Conservation (phyloP, 306 rosid species). For the Psophocarpus tetragonolobus region DNA sequence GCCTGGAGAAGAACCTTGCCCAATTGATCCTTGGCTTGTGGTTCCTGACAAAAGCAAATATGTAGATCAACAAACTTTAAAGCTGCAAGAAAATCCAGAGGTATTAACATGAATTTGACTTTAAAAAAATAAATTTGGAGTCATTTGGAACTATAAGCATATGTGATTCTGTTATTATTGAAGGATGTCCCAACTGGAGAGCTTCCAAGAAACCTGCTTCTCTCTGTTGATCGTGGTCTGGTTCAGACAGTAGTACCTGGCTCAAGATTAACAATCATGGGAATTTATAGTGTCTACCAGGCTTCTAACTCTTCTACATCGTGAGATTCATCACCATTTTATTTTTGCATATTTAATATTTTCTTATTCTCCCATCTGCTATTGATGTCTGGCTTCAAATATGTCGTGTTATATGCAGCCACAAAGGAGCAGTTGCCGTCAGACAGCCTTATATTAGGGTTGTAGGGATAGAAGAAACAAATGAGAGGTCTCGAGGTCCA, state of each 20-base stretch:
- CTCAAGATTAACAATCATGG: conserved; percentile 90
- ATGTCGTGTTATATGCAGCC: conserved; percentile 49
- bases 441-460: conserved; percentile 96
- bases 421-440: conserved; percentile 95
- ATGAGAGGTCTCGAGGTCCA: conserved; percentile 74
- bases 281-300: conserved; percentile 91
- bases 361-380: background rate
- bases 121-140: background rate
- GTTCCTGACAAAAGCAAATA: conserved; percentile 94
- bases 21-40: conserved; percentile 94
- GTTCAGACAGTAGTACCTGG: conserved; percentile 97
- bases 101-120: conserved; percentile 37
- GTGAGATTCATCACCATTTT: conserved; percentile 47
- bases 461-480: conserved; percentile 88
- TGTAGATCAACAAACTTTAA: conserved; percentile 95
- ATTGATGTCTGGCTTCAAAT: conserved; percentile 19
- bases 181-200: conserved; percentile 99
- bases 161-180: conserved; percentile 38
- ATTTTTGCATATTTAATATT: conserved; percentile 10
- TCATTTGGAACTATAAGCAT: background rate
- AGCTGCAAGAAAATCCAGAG: conserved; percentile 97
- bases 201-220: conserved; percentile 96
- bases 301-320: conserved; percentile 78
- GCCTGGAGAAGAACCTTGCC: conserved; percentile 98
- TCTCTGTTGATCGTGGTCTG: conserved; percentile 94